phyloP scores from a whole-genome alignment of 73 alveolate genomes.

The Paramecium caudatum region DNA sequence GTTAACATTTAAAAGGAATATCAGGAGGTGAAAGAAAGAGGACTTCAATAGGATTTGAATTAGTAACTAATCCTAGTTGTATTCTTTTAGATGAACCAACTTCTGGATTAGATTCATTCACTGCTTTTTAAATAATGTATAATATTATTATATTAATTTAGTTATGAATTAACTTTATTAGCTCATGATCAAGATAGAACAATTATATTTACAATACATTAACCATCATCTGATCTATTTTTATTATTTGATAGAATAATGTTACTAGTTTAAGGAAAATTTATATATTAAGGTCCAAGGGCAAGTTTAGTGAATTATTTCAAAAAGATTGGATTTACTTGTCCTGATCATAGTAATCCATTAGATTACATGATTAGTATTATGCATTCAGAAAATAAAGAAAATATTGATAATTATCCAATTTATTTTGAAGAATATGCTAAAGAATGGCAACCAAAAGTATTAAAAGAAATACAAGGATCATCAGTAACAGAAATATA shows the following conservation, averaged over 20 bases:
- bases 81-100: constrained; percentile 83
- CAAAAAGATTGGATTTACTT: constrained; percentile 77
- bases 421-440: constrained; percentile 50
- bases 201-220: constrained; percentile 84
- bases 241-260: constrained; percentile 65
- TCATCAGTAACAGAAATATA: not conserved
- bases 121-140: constrained; percentile 75
- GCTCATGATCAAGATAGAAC: constrained; percentile 76
- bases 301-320: constrained; percentile 80
- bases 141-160: not conserved
- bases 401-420: constrained; percentile 32
- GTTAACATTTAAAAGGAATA: constrained; percentile 65
- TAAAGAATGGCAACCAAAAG: not conserved
- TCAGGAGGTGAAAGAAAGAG: constrained; percentile 81
- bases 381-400: constrained; percentile 64
- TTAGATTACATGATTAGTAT: constrained; percentile 86
- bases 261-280: constrained; percentile 80
- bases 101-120: constrained; percentile 80
- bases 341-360: constrained; percentile 87
- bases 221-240: constrained; percentile 84
- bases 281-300: constrained; percentile 80
- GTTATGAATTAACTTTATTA: constrained; percentile 38
- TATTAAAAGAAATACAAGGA: constrained; percentile 31
- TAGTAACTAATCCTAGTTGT: constrained; percentile 78
- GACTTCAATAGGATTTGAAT: constrained; percentile 80